phyloP scores from a whole-genome alignment of 169 alveolate genomes.

The Plasmodium vivax region DNA sequence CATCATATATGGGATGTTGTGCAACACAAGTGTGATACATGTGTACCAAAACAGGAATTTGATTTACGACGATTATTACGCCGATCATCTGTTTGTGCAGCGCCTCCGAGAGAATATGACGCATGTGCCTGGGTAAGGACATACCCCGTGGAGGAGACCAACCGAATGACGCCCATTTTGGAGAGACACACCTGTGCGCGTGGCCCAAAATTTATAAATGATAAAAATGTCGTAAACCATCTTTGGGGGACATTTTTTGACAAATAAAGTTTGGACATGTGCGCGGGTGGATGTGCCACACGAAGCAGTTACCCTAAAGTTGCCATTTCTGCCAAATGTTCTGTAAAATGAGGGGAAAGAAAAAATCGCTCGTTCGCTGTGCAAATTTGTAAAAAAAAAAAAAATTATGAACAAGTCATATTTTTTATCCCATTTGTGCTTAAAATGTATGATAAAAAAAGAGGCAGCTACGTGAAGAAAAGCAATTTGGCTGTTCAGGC shows the following conservation, averaged over 20 bases:
- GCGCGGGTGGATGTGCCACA: not conserved
- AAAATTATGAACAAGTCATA: constrained; percentile 6
- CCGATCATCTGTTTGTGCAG: constrained; percentile 8
- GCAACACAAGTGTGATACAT: constrained; percentile 55
- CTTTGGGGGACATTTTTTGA: constrained; percentile 67
- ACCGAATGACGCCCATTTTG: not conserved
- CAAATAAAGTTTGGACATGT: constrained; percentile 40
- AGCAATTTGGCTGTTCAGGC: not conserved
- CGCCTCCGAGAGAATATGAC: not conserved
- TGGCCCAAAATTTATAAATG: constrained; percentile 44
- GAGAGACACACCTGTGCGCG: not conserved
- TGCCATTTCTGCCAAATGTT: not conserved
- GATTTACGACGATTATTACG: constrained; percentile 43
- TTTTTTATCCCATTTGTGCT: not conserved
- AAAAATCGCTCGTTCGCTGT: not conserved
- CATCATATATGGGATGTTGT: constrained; percentile 37
- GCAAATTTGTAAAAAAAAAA: not conserved
- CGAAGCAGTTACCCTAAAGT: not conserved
- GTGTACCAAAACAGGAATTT: constrained; percentile 44
- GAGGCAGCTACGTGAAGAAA: not conserved
- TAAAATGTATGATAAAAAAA: not conserved
- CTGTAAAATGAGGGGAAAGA: not conserved
- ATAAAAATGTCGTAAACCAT: constrained; percentile 60
- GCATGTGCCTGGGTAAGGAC: not conserved
- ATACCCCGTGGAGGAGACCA: not conserved